Base-by-base conservation (phyloP, 1,139 yeast genomes). In the Yamadazyma kanchanaburiensis region DNA sequence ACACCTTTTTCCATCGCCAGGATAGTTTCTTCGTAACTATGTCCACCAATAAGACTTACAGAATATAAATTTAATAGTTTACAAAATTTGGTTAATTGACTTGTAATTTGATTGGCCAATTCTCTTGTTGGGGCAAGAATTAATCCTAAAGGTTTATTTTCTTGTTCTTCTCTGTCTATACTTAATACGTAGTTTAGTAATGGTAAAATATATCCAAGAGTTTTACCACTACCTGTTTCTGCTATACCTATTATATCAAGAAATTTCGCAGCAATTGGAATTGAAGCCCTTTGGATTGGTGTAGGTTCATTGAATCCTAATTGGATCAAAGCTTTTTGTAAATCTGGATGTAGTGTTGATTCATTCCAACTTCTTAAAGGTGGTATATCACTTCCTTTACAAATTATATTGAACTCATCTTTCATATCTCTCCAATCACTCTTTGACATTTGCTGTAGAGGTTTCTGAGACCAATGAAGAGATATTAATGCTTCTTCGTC, bases 201-300 rank as follows among this genome's bases (percentile, higher is more conserved):
- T 0, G 98, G 97, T 2, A 89, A 58, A 16, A 85, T 59, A 55
- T 82, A 91, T 7, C 95, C 84, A 17, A 88, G 64, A 0, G 98
- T 91, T 52, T 91, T 91, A 49, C 97, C 98, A 0, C 95, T 85
- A 15, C 97, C 98, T 0, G 98, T 91, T 44, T 88, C 91, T 0
- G 97, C 96, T n/a, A 89, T 74, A 15, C 96, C 97, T 15, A 89
- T 70, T 4, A 87, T 68, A 52, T 91, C 96, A 24, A 72, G 53
- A 4, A 67, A 59, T 0, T 60, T 51, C 21, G 83, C 44, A 0
- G 86, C 85, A 26, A 83, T 64, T 0, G 96, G 96, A 9, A 89
- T 76, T 0, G 96, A 73, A 0, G 94, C 94, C 38, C 96, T 60
- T 51, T 91, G 98, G 36, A 91, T 81, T 0, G 97, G 91, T 0